phyloP scores from a whole-genome alignment of 2,329 filamentous ascomycete species.

The Shiraia sp. region DNA sequence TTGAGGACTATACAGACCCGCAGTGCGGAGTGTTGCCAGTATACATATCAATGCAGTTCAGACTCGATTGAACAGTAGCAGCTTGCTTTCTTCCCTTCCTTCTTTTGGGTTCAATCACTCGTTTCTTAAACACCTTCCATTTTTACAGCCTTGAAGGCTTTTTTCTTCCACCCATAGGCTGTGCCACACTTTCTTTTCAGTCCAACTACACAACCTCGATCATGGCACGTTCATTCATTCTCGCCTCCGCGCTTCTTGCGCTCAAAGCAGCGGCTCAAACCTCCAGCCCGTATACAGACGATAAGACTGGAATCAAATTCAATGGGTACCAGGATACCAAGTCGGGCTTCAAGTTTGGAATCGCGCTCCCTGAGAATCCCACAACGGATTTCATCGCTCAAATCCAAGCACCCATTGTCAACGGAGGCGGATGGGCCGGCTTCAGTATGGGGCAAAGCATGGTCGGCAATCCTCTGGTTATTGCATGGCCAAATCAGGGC shows the following conservation, averaged over 20 bases:
- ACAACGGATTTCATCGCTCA: slow-evolving; percentile 60
- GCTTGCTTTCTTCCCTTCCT: slow-evolving; percentile 16
- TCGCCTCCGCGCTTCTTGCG: slow-evolving; percentile 30
- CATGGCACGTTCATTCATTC: slow-evolving; percentile 35
- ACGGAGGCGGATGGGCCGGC: slow-evolving; percentile 56
- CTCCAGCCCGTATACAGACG: slow-evolving; percentile 32
- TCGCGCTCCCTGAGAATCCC: slow-evolving; percentile 55
- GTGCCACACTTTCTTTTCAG: slow-evolving; percentile 27
- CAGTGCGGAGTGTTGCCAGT: background rate
- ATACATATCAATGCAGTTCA: slow-evolving; percentile 17
- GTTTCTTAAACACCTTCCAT: slow-evolving; percentile 19
- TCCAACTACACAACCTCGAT: slow-evolving; percentile 6
- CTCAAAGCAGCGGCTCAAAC: slow-evolving; percentile 31
- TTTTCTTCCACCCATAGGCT: slow-evolving; percentile 29
- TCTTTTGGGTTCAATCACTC: slow-evolving; percentile 19
- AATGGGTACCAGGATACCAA: slow-evolving; percentile 32
- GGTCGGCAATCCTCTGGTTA: slow-evolving; percentile 55
- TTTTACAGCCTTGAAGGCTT: slow-evolving; percentile 40
- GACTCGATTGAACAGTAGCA: slow-evolving; percentile 4
- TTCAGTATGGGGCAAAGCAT: slow-evolving; percentile 55
- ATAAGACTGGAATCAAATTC: slow-evolving; percentile 41
- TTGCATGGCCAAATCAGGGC: slow-evolving; percentile 57
- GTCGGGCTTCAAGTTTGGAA: slow-evolving; percentile 54
- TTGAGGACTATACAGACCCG: slow-evolving; percentile 25
- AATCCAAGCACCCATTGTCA: slow-evolving; percentile 50